A percentile compares a stretch with the other conserved stretches of the same genome.
phyloP scores from a whole-genome alignment of 441 rosid genomes.

The Caryocar brasiliense region DNA sequence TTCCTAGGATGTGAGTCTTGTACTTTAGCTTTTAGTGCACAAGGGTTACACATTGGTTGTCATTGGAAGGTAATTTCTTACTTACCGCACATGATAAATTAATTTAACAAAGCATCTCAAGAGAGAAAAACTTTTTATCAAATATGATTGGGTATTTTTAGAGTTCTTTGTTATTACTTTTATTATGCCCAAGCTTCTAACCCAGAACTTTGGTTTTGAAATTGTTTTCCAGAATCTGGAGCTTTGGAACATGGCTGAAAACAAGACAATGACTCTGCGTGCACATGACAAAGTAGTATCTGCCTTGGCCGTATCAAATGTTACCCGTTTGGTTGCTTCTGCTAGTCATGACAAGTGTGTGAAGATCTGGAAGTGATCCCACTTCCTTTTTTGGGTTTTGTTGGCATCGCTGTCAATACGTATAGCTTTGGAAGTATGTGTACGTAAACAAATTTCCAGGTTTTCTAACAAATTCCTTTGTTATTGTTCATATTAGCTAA shows the following conservation, averaged over 20 bases:
- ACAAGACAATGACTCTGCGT: conserved; percentile 32
- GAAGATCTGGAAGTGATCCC: conserved; percentile 61
- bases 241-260: conserved; percentile 53
- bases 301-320: conserved; percentile 41
- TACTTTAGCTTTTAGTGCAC: not conserved
- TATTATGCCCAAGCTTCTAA: not conserved
- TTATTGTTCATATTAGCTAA: conserved; percentile 1
- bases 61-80: no score
- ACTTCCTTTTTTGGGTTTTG: not conserved
- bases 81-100: no score
- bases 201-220: not conserved
- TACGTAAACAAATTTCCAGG: not conserved
- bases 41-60: not conserved
- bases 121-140: not conserved
- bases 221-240: conserved; percentile 33
- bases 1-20: no score
- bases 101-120: not conserved
- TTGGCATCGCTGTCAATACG: not conserved
- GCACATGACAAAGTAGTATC: conserved; percentile 45
- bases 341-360: conserved; percentile 48
- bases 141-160: not conserved
- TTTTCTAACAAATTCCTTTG: conserved; percentile 4
- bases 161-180: no score
- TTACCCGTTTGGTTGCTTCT: conserved; percentile 38
- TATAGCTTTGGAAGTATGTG: not conserved